These are phyloP conservation scores for Parasarocladium wereldwijsianum DNA, from an alignment of 2,329 filamentous ascomycete genomes.

Conservation along the genomic window DNA sequence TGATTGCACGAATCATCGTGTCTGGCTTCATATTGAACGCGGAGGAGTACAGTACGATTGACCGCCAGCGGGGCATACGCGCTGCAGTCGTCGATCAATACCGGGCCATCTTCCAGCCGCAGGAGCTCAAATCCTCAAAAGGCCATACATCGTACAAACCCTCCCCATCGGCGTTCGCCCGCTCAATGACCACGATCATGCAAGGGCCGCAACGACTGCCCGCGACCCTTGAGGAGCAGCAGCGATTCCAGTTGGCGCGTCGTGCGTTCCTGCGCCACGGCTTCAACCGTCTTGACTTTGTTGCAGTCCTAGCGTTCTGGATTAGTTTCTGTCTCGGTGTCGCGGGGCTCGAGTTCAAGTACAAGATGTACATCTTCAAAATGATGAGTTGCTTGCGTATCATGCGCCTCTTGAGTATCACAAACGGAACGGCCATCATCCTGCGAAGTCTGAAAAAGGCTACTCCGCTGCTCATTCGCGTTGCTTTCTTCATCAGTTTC, in stretches of 20 bases:
- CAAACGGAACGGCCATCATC: constrained; percentile 88
- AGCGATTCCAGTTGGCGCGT: constrained; percentile 72
- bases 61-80: constrained; percentile 59
- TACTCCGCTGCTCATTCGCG: constrained; percentile 77
- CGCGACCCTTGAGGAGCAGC: constrained; percentile 59
- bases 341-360: constrained; percentile 49
- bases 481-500: constrained; percentile 87
- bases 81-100: constrained; percentile 65
- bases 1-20: constrained; percentile 72
- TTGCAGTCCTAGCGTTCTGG: constrained; percentile 93
- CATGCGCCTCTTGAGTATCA: constrained; percentile 76
- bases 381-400: constrained; percentile 96
- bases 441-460: constrained; percentile 90
- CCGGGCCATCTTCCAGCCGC: constrained; percentile 64
- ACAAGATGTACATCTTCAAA: constrained; percentile 77
- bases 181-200: constrained; percentile 69
- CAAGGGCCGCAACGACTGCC: constrained; percentile 40
- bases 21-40: constrained; percentile 90
- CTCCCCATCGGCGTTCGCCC: constrained; percentile 51
- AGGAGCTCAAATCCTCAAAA: constrained; percentile 55
- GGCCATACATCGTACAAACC: constrained; percentile 26
- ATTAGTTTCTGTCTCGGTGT: constrained; percentile 66
- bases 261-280: constrained; percentile 87
- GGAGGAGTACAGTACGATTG: constrained; percentile 79
- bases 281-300: constrained; percentile 89